Base-by-base conservation (phyloP, 2,329 filamentous ascomycete genomes). In the Stachybotrys chartarum region DNA sequence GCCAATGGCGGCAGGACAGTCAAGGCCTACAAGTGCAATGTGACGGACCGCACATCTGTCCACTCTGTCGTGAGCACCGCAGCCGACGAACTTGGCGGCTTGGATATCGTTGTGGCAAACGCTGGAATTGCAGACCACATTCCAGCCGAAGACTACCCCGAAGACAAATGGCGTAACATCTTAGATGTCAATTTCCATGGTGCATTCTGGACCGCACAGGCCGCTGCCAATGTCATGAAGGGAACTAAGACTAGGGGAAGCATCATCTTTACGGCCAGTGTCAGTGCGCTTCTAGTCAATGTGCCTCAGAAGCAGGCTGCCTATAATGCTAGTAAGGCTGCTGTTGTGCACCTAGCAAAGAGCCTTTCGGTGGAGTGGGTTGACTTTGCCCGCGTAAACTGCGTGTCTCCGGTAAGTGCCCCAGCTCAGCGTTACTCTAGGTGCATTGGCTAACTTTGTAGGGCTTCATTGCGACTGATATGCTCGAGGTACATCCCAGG, bases 271-370 rank as follows among this genome's bases (percentile, higher is more conserved):
- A 76, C 66, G 12, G 74, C 66, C 5, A 73, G 62, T 31, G 69
- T 73, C 17, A 73, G 72, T 18, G 70, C 69, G 0, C 67, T 71
- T 16, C 64, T 78, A 16, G 71, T 74, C 44, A 73, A 74, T 50
- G 60, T 74, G 31, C 72, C 71, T 5, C 71, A 73, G 64, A 75
- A 66, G 59, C 71, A 65, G 65, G 74, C 63, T 54, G 72, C 70
- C 3, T 76, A 75, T 55, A 76, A 76, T 55, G 68, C 73, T 6
- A 71, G 68, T 54, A 77, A 76, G 56, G 74, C 72, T 0, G 75
- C 69, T 0, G 70, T 73, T 0, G 64, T 74, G 1, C 74, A 74
- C 47, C 60, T 77, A 8, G 66, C 69, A 14, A 73, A 72, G 61
- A 70, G 66, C 48, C 60, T 76, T 7, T 68, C 72, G 1, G 74